Percentiles rank a stretch among this genome's conserved stretches.
phyloP scores from a whole-genome alignment of 2,329 filamentous ascomycete genomes.

The Sporothrix luriei region DNA sequence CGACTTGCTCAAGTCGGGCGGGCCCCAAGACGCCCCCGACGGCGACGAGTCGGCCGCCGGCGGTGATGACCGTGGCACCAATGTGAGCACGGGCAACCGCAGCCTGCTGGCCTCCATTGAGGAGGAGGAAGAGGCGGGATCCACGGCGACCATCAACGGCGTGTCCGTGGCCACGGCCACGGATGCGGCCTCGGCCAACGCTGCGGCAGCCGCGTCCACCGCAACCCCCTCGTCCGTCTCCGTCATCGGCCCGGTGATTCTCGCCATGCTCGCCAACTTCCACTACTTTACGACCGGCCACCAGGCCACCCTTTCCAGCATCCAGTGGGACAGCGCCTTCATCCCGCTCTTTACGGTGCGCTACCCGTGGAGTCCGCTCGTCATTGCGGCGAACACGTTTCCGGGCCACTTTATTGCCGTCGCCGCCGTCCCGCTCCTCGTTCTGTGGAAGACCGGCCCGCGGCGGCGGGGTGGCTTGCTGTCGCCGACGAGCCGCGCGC shows the following conservation, averaged over 20 bases:
- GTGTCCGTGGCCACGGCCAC: background rate
- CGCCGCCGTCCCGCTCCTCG: constrained; percentile 75
- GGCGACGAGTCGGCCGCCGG: background rate
- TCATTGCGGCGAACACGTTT: constrained; percentile 84
- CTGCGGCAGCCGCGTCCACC: constrained; percentile 37
- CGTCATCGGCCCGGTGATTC: constrained; percentile 78
- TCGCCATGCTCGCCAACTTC: constrained; percentile 87
- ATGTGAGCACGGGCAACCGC: constrained; percentile 10
- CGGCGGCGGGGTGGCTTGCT: constrained; percentile 70
- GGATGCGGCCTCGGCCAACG: constrained; percentile 1
- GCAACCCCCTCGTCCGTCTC: constrained; percentile 66
- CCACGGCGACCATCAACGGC: background rate
- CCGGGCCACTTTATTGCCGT: constrained; percentile 84
- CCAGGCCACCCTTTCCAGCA: constrained; percentile 80
- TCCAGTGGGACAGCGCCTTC: constrained; percentile 97
- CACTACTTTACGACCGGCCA: constrained; percentile 98
- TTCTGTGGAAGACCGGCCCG: constrained; percentile 86
- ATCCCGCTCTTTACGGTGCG: constrained; percentile 79
- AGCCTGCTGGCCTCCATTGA: constrained; percentile 30
- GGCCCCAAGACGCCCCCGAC: background rate
- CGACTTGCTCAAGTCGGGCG: constrained; percentile 59
- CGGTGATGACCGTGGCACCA: constrained; percentile 10
- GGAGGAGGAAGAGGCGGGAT: constrained; percentile 22
- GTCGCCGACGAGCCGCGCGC: constrained; percentile 68
- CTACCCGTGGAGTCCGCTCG: constrained; percentile 86